Conservation (phyloP, 2,329 filamentous ascomycete genomes). For the Botrytis paeoniae region DNA sequence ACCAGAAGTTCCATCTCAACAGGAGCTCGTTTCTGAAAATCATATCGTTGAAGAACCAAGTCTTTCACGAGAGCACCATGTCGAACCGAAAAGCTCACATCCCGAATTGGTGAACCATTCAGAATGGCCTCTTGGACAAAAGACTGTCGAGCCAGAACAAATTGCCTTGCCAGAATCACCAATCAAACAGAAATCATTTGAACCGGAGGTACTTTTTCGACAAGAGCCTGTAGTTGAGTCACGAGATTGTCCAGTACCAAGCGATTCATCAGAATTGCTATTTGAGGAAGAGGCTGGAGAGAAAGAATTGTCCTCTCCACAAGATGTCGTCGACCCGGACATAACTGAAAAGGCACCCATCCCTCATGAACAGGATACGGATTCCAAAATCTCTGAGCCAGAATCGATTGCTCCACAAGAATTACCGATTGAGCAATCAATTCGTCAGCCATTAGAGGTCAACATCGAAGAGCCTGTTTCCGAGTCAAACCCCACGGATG, state of each 20-base stretch:
- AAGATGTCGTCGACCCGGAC: no score
- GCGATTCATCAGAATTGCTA: background rate
- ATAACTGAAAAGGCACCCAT: background rate
- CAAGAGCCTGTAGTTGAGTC: background rate
- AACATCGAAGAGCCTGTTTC: background rate
- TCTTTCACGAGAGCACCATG: background rate
- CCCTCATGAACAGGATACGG: background rate
- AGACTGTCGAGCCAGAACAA: background rate
- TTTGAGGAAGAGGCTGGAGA: background rate
- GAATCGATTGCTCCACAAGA: background rate
- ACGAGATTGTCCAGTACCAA: background rate
- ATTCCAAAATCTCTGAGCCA: background rate
- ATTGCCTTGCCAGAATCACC: slow-evolving; percentile 4
- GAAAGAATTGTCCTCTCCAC: background rate
- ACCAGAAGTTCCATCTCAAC: background rate
- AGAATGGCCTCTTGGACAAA: background rate
- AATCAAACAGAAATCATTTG: background rate
- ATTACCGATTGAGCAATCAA: background rate
- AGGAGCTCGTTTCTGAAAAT: background rate
- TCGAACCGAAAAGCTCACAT: background rate
- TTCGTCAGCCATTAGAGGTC: background rate
- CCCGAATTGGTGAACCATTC: background rate
- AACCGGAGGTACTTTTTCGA: background rate
- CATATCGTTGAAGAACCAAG: background rate
- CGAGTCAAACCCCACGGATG: background rate